Conservation (phyloP, 495 filamentous ascomycete species). For the Lindgomyces ingoldianus region DNA sequence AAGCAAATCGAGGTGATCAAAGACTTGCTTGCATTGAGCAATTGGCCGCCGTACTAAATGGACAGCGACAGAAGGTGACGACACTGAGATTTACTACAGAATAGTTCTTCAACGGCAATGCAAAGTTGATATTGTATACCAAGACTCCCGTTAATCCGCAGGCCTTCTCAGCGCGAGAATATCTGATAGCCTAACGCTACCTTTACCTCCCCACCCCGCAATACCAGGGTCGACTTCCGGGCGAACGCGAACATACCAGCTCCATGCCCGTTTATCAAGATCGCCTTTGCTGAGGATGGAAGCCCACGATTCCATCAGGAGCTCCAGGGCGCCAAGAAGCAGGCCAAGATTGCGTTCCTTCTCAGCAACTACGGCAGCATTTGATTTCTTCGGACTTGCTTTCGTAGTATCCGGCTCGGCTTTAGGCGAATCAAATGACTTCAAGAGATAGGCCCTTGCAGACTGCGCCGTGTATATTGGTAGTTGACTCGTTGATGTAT, state of each 20-base stretch:
- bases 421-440: conserved; percentile 55
- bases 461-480: conserved; percentile 69
- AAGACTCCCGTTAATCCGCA: background rate
- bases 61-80: background rate
- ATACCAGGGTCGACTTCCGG: conserved; percentile 71
- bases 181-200: conserved; percentile 62
- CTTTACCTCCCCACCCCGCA: conserved; percentile 80
- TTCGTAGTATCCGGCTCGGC: conserved; percentile 13
- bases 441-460: conserved; percentile 61
- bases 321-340: conserved; percentile 65
- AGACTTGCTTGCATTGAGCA: conserved; percentile 16
- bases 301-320: conserved; percentile 71
- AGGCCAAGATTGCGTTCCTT: conserved; percentile 67
- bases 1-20: conserved; percentile 16
- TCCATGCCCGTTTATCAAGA: conserved; percentile 73
- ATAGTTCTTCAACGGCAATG: background rate
- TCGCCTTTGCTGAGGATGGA: conserved; percentile 58
- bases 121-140: background rate
- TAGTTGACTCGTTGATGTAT: conserved; percentile 46
- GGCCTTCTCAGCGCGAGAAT: conserved; percentile 61
- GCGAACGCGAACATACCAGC: conserved; percentile 74
- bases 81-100: background rate
- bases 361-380: conserved; percentile 43
- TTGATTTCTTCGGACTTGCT: conserved; percentile 44
- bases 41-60: background rate